Percentiles rank a stretch among this genome's conserved stretches.
Evolutionary conservation across 2,329 filamentous ascomycete species (phyloP).

Genomic region (Daldinia sp.): DNA sequence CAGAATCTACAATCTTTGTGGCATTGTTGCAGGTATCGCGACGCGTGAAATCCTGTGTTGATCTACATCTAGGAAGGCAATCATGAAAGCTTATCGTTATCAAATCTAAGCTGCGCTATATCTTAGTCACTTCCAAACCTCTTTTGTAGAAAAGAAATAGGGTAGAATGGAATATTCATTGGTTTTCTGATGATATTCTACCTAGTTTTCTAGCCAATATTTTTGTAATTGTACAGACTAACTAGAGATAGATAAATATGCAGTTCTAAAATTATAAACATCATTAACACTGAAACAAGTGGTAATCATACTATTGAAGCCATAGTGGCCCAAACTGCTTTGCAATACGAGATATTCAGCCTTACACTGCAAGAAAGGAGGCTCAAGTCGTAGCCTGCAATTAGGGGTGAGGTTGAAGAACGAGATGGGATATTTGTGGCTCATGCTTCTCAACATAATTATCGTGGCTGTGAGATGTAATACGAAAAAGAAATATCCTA

Average conservation of each 20-base stretch:
- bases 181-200: not conserved
- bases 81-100: not conserved
- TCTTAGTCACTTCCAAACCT: not conserved
- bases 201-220: not conserved
- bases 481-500: not conserved
- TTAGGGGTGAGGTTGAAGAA: not conserved
- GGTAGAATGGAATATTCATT: not conserved
- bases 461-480: not conserved
- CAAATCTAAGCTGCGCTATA: not conserved
- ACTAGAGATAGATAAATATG: not conserved
- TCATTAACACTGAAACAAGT: not conserved
- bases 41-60: conserved; percentile 5
- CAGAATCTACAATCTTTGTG: not conserved
- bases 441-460: not conserved
- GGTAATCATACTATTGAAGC: not conserved
- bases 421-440: not conserved
- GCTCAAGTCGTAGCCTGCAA: not conserved
- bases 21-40: not conserved
- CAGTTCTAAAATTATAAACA: no score
- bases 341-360: not conserved
- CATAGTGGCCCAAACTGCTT: not conserved
- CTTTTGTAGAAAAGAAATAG: not conserved
- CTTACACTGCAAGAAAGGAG: not conserved
- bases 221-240: not conserved
- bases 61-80: not conserved